Evolutionary conservation across 116 monocot species (phyloP).

Genomic region (Trichopus zeylanicus): DNA sequence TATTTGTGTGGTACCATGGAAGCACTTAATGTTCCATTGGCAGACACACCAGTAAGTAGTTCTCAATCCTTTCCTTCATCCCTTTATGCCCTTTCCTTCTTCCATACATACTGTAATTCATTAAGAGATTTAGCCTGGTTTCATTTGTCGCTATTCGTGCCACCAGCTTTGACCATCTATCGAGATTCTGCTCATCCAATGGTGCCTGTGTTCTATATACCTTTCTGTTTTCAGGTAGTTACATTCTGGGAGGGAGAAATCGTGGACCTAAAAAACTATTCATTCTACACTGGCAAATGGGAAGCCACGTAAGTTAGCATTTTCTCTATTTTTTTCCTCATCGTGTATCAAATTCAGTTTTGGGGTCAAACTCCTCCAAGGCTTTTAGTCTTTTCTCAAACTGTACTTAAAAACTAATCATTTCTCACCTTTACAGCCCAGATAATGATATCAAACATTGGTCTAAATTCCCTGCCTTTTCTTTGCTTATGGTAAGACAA

Average conservation of each 20-base stretch:
- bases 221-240: constrained; percentile 52
- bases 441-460: constrained; percentile 92
- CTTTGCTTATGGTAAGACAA: constrained; percentile 54
- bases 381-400: no score
- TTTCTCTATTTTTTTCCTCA: background rate
- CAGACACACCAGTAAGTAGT: constrained; percentile 84
- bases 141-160: background rate
- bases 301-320: constrained; percentile 71
- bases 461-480: constrained; percentile 81
- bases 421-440: constrained; percentile 43
- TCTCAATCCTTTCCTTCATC: background rate
- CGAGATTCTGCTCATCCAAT: background rate
- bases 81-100: background rate
- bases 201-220: background rate
- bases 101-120: background rate
- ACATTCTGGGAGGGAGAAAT: constrained; percentile 99
- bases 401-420: background rate
- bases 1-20: constrained; percentile 99
- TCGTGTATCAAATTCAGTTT: no score
- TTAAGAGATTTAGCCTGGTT: background rate
- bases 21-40: constrained; percentile 93
- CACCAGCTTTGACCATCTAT: background rate
- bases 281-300: constrained; percentile 96
- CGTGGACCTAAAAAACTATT: constrained; percentile 80
- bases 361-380: no score